Percentiles rank a stretch among this genome's conserved stretches.
Evolutionary conservation across 1,139 yeast genomes (phyloP).

Genomic region (Meyerozyma sp.): DNA sequence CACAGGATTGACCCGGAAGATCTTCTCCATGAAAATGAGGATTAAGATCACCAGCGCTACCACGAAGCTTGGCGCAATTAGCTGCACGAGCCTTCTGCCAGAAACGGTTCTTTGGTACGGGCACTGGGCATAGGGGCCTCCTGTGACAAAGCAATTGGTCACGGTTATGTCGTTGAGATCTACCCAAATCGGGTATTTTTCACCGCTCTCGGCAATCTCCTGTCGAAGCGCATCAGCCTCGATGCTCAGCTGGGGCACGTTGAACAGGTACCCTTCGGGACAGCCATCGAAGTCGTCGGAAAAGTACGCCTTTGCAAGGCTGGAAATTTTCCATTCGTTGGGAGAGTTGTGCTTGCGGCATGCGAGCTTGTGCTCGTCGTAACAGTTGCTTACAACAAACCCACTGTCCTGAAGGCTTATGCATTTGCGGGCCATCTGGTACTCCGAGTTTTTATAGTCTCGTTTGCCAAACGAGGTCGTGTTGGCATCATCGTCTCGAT

Average conservation of each 20-base stretch:
- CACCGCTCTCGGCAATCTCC: slow-evolving; percentile 9
- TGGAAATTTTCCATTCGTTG: slow-evolving; percentile 44
- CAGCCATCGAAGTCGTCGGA: slow-evolving; percentile 49
- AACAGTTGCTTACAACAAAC: slow-evolving; percentile 65
- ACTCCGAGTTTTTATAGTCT: neutral
- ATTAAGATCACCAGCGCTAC: slow-evolving; percentile 32
- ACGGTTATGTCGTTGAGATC: slow-evolving; percentile 77
- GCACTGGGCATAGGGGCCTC: slow-evolving; percentile 75
- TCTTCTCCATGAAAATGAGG: slow-evolving; percentile 24
- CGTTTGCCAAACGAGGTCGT: neutral
- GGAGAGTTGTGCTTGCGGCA: slow-evolving; percentile 45
- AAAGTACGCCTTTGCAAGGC: slow-evolving; percentile 32
- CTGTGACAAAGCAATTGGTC: slow-evolving; percentile 77
- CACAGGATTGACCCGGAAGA: slow-evolving; percentile 30
- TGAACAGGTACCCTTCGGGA: slow-evolving; percentile 45
- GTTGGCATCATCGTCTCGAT: neutral
- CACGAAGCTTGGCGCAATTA: slow-evolving; percentile 63
- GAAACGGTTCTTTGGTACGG: slow-evolving; percentile 64
- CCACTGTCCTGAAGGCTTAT: slow-evolving; percentile 47
- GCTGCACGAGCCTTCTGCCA: slow-evolving; percentile 51
- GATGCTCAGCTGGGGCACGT: slow-evolving; percentile 49
- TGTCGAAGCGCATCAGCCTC: slow-evolving; percentile 30
- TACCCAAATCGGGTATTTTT: slow-evolving; percentile 52
- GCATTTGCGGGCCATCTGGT: slow-evolving; percentile 50
- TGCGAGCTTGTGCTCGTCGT: slow-evolving; percentile 42